Evolutionary conservation across 306 rosid species (phyloP), one percentile per base, ranked within the genome.

Genomic region (Begonia peltatifolia): DNA sequence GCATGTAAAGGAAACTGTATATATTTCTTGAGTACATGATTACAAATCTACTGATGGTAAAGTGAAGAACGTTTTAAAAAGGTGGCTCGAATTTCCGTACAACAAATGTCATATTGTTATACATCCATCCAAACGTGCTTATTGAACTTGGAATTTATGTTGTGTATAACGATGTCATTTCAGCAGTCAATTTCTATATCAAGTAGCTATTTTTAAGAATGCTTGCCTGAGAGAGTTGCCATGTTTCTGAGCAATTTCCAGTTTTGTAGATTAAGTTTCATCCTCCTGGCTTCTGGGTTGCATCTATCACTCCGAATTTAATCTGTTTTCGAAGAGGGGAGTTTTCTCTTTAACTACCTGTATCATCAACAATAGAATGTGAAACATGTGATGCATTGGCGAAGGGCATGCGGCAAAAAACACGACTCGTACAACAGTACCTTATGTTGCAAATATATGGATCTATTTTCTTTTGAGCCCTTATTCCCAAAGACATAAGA

Each of bases 401-500:
- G 18, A 42, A 60, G 4, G 2, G 41, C 6, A 5, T 30, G 38
- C 3, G 38, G 49, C 41, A 22, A 42, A 10, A 46, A 56, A 9
- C 25, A 43, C 10, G 38, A 5, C 8, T 30, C 38, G 38, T 6
- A 7, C 38, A 30, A 6, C 3, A 52, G 6, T 14, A 12, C 68
- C 38, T 30, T 30, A 43, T 46, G 64, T 69, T 70, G 88, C 71
- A 73, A 68, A 68, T 76, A 63, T 58, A 61, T 63, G 53, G 59
- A 74, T 64, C 76, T 81, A 65, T 92, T 92, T 83, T 86, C 99
- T 87, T 92, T 92, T 53, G 83, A 81, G 66, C 79, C 95, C 99
- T 92, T 71, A 66, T 74, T 72, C 66, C 88, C 65, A 75, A 72
- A 61, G 61, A 60, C 57, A 53, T 5, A 9, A 44, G 25, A 63